Evolutionary conservation across 2,329 filamentous ascomycete species (phyloP), one percentile per base, ranked within the genome.

Genomic region (Microdochium trichocladiopsis): DNA sequence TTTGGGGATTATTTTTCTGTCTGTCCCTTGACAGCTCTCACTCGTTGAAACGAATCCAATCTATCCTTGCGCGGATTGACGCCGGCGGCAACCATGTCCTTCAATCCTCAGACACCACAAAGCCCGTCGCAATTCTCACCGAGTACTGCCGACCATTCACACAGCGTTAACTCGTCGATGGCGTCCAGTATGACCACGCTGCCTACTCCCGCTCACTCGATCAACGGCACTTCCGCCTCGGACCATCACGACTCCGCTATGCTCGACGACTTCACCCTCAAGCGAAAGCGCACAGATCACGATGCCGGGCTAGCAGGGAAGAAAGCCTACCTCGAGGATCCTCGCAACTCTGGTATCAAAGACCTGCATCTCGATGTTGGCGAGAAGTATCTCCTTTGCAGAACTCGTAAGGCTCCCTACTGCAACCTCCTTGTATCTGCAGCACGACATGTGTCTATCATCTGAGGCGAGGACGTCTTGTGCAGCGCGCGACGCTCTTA

Each of bases 31-130:
- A 22, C 12, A 4, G 6, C 12, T 18, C 16, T 45, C 41, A 45
- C 41, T 45, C 41, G 41, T 45, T 45, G 14, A 21, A 45, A 18
- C 41, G 21, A 49, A 49, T 50, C 47, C 51, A 56, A 51, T 36
- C 56, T 55, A 5, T 41, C 22, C 12, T 18, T 12, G 12, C 41
- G 41, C 18, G 41, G 47, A 45, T 47, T 47, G 36, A 56, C 61
- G 60, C 66, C 67, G 63, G 68, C 65, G 62, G 66, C 69, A 72
- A 78, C 69, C 68, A 85, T 85, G 81, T 82, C 80, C 71, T 83
- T 80, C 75, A 81, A 84, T 67, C 82, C 82, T 61, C 81, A 81
- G 63, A 86, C 82, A 61, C 83, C 83, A 66, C 82, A 85, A 74
- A 86, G 82, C 67, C 82, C 82, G 65, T 83, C 80, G 65, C 79